Evolutionary conservation across 164 flowering plant species (phyloP).

Genomic region (Vitis cinerea): DNA sequence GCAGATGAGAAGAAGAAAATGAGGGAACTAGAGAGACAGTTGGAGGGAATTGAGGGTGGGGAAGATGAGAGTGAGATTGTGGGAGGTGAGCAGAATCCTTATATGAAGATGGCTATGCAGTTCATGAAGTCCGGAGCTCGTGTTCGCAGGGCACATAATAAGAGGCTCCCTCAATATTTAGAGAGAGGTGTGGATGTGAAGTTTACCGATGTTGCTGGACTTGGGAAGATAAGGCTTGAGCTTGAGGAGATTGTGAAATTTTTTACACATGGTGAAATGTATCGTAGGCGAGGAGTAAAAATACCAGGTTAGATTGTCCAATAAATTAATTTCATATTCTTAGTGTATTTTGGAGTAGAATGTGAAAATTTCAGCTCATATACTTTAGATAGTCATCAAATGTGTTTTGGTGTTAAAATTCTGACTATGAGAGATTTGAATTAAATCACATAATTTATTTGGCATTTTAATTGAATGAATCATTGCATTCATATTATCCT

Average conservation of each 20-base stretch:
- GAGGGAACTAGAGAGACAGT: slow-evolving; percentile 69
- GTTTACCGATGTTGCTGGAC: slow-evolving; percentile 96
- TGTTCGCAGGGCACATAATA: slow-evolving; percentile 60
- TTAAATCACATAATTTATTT: not conserved
- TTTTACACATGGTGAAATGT: slow-evolving; percentile 94
- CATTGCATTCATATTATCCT: not conserved
- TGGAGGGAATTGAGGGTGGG: slow-evolving; percentile 56
- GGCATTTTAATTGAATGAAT: not conserved
- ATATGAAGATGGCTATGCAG: slow-evolving; percentile 72
- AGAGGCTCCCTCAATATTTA: slow-evolving; percentile 69
- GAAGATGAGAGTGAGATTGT: slow-evolving; percentile 58
- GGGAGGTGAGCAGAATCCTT: slow-evolving; percentile 55
- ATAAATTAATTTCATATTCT: not conserved
- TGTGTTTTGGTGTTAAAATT: not conserved
- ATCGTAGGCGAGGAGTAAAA: slow-evolving; percentile 86
- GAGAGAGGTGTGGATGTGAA: slow-evolving; percentile 89
- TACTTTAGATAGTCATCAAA: not conserved
- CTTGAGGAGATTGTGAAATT: slow-evolving; percentile 97
- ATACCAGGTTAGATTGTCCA: slow-evolving; percentile 68
- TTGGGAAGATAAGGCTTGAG: slow-evolving; percentile 88
- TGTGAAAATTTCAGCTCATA: not conserved
- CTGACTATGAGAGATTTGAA: not conserved
- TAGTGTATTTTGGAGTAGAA: not conserved
- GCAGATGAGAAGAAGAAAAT: slow-evolving; percentile 87
- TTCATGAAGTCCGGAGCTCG: slow-evolving; percentile 96